A percentile compares a stretch with the other conserved stretches of the same genome.
Conservation (phyloP, 164 flowering plant species). For the Malania oleifera region DNA sequence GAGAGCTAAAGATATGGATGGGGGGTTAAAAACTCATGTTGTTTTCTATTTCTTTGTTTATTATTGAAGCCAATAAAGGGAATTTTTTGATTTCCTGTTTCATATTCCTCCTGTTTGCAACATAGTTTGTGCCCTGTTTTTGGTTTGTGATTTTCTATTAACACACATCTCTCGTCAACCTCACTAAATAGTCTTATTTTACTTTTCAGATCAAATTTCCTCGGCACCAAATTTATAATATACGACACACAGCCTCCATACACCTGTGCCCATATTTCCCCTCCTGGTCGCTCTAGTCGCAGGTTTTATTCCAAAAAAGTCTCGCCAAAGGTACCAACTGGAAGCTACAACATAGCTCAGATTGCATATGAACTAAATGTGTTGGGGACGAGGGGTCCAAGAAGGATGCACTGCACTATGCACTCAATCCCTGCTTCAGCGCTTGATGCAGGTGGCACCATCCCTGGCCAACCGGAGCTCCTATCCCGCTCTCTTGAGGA, state of each 20-base stretch:
- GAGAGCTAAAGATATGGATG: too few species aligned
- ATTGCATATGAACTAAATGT: conserved; percentile 38
- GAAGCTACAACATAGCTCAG: conserved; percentile 39
- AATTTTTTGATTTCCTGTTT: too few species aligned
- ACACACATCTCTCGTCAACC: neutral
- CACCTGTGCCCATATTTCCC: conserved; percentile 14
- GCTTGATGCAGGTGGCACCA: conserved; percentile 24
- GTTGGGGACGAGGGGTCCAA: conserved; percentile 37
- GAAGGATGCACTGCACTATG: conserved; percentile 40
- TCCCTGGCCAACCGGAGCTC: conserved; percentile 34
- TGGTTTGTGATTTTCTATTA: neutral
- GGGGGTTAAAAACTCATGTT: too few species aligned
- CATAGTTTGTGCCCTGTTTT: neutral
- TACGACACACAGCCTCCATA: conserved; percentile 43
- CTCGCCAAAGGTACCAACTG: conserved; percentile 42
- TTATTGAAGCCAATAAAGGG: too few species aligned
- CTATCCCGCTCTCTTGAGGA: conserved; percentile 36
- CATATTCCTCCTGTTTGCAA: too few species aligned
- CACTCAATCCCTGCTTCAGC: conserved; percentile 40
- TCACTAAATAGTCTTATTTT: neutral
- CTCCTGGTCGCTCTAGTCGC: conserved; percentile 30
- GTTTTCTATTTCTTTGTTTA: too few species aligned
- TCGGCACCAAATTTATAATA: conserved; percentile 44
- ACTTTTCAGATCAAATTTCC: conserved; percentile 29
- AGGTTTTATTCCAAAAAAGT: conserved; percentile 37